Evolutionary conservation across 306 rosid genomes (phyloP).

Genomic region (Vigna mungo): DNA sequence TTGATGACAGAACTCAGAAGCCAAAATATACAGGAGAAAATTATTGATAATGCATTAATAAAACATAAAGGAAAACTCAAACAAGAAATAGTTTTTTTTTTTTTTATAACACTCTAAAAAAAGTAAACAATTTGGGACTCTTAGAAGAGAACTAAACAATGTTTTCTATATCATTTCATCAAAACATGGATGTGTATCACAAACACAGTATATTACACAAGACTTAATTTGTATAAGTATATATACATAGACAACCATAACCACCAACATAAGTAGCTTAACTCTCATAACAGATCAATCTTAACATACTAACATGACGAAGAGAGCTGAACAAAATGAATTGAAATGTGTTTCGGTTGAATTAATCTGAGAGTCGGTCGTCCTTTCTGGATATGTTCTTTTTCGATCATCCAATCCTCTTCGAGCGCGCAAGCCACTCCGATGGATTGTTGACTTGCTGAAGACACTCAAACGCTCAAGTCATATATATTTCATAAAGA

Average conservation of each 20-base stretch:
- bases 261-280: conserved; percentile 20
- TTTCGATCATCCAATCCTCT: too few relatives aligned
- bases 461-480: too few relatives aligned
- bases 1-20: conserved; percentile 15
- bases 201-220: neutral
- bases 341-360: too few relatives aligned
- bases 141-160: neutral
- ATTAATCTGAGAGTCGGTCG: too few relatives aligned
- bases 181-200: neutral
- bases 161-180: conserved; percentile 1
- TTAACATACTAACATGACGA: conserved; percentile 16
- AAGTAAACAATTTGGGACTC: neutral
- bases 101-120: neutral
- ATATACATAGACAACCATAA: neutral
- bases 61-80: conserved; percentile 20
- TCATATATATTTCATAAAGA: too few relatives aligned
- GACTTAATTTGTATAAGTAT: neutral
- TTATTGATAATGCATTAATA: conserved; percentile 1
- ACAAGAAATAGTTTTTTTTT: neutral
- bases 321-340: conserved; percentile 14
- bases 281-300: conserved; percentile 34
- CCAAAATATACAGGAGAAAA: neutral
- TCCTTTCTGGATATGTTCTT: too few relatives aligned
- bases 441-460: too few relatives aligned
- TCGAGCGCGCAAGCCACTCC: too few relatives aligned